Evolutionary conservation across 768 basidiomycete species (phyloP), one percentile per base, ranked within the genome.

Genomic region (Strobilomyces echinocephalus): DNA sequence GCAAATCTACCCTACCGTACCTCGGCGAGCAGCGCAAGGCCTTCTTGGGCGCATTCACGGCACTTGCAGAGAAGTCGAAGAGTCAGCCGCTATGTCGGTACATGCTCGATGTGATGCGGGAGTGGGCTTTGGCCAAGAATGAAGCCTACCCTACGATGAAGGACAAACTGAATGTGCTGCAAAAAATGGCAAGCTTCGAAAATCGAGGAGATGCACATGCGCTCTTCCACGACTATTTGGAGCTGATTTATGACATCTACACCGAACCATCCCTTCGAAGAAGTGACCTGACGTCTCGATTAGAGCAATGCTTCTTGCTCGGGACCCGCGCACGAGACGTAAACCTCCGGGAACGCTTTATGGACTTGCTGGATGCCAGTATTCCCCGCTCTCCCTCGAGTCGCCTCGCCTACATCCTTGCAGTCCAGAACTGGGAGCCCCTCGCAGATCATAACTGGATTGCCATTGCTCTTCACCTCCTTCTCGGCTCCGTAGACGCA

Each of bases 381-480:
- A 82, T 97, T 46, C 91, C 95, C 31, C 83, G 88, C 33, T 86
- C 88, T 1, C 77, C 97, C 11, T 81, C 82, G 53, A 84, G 80
- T 54, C 87, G 97, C 26, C 69, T 99, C 44, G 86, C 88, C 38
- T 97, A 95, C 68, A 84, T 98, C 58, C 76, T 95, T 36, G 93
- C 89, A 24, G 87, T 95, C 15, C 95, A 98, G 70, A 92, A 79
- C 61, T 99, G 97, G 97, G 97, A 98, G 52, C 82, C 86, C 2
- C 72, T 99, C 18, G 83, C 90, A 3, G 93, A 95, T 55, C 83
- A 89, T 50, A 92, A 97, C 62, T 99, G 97, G 97, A 86, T 95
- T 33, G 86, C 89, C 59, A 79, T 98, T 18, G 92, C 94, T 15
- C 74, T 97, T 26, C 88, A 95, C 63, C 83, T 97, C 33, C 73